These are phyloP conservation scores for Grigorovia jiainica DNA, from an alignment of 805 yeast species.

Conservation along the genomic window DNA sequence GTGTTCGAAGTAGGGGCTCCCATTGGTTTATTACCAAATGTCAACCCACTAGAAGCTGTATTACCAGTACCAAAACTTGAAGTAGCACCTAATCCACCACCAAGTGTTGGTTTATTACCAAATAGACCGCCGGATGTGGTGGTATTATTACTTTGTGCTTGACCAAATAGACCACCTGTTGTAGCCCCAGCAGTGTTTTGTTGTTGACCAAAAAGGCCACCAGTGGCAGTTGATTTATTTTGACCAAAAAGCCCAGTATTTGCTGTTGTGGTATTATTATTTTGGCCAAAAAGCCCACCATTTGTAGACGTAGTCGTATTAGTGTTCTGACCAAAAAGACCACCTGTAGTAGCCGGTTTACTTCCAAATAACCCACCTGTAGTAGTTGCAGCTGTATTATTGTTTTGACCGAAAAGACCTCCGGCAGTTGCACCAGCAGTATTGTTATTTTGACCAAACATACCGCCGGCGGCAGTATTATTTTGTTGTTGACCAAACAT, in stretches of 20 bases:
- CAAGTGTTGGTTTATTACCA: conserved; percentile 21
- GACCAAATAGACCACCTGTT: conserved; percentile 27
- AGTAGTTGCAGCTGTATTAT: conserved; percentile 14
- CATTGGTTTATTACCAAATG: conserved; percentile 30
- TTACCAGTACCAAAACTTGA: neutral
- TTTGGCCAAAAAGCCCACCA: conserved; percentile 30
- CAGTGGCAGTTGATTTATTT: conserved; percentile 9
- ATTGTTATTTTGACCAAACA: conserved; percentile 33
- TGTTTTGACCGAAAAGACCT: conserved; percentile 21
- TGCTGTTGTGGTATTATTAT: conserved; percentile 17
- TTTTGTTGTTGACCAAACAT: conserved; percentile 17
- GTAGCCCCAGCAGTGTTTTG: conserved; percentile 22
- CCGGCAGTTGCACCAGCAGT: conserved; percentile 8
- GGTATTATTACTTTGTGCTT: conserved; percentile 8
- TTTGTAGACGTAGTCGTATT: conserved; percentile 11
- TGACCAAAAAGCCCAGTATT: too few species aligned
- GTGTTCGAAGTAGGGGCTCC: conserved; percentile 9
- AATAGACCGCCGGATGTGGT: conserved; percentile 35
- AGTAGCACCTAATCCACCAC: conserved; percentile 17
- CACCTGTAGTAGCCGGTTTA: conserved; percentile 8
- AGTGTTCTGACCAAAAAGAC: conserved; percentile 32
- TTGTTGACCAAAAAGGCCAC: conserved; percentile 24
- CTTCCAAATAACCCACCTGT: conserved; percentile 6
- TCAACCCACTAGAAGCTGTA: neutral
- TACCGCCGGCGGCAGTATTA: neutral